These are phyloP conservation scores for Tetrahymena thermophila DNA, from an alignment of 73 alveolate species.

Conservation along the genomic window DNA sequence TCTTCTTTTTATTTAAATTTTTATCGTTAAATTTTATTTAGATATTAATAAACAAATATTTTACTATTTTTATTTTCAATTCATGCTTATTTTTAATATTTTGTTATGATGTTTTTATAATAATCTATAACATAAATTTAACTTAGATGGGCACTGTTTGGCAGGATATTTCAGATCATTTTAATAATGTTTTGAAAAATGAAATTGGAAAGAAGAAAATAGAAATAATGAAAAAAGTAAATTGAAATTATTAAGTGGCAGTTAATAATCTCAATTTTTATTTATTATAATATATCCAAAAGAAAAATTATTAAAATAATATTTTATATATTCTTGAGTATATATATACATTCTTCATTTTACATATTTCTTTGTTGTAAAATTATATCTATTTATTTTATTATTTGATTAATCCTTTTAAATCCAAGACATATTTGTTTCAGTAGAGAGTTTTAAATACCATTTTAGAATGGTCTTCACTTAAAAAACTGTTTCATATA, in stretches of 20 bases:
- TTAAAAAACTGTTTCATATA: not conserved
- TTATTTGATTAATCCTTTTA: not conserved
- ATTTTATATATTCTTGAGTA: not conserved
- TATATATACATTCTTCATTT: not conserved
- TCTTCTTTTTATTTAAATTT: not conserved
- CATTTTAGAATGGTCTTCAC: not conserved
- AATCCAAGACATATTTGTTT: not conserved
- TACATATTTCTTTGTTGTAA: not conserved
- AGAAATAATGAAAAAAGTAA: not conserved
- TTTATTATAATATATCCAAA: not conserved
- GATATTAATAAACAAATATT: not conserved
- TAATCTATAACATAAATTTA: not conserved
- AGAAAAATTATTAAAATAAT: not conserved
- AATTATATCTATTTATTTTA: too few relatives aligned
- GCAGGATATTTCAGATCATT: constrained; percentile 2
- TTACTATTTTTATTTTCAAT: not conserved
- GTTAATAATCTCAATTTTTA: not conserved
- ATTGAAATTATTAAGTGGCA: not conserved
- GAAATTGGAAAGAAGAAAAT: not conserved
- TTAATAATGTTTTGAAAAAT: not conserved
- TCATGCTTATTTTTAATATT: not conserved
- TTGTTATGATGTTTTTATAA: not conserved
- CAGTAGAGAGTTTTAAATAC: not conserved
- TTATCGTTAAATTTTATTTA: not conserved
- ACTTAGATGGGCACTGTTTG: not conserved